Base-by-base conservation (phyloP, 2,329 filamentous ascomycete species). In the Akanthomyces muscarius region DNA sequence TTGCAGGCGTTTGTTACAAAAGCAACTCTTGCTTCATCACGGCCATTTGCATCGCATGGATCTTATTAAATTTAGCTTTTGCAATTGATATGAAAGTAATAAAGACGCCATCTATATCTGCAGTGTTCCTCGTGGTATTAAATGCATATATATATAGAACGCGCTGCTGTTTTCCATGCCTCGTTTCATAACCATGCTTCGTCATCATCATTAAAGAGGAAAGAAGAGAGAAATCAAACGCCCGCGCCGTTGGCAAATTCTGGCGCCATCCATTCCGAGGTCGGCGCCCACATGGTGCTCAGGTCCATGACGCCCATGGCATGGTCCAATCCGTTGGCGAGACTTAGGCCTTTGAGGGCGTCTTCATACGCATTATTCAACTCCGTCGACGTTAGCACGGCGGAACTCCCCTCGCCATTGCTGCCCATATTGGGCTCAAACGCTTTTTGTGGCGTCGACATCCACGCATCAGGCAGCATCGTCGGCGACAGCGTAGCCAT, bases 351-450 rank as follows among this genome's bases (percentile, higher is more conserved):
- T 53, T 81, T 80, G 61, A 81, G 73, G 0, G 79, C 78, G 2
- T 80, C 80, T 61, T 82, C 80, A 53, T 81, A 82, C 0, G 80
- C 79, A 45, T 80, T 82, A 55, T 81, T 81, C n/a, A 81, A 74
- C 63, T 81, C 78, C 8, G 45, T 53, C 14, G 61, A 58, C 4
- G 41, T 23, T 3, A 62, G 33, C 5, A 25, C 60, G 4, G 44
- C 33, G 3, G 60, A 42, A 6, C 44, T 47, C 2, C 28, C 25
- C 3, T 33, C 44, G n/a, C 18, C 47, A n/a, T 23, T 56, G 8
- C 33, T n/a, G 11, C 30, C 57, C 65, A 71, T 67, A 52, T 58
- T 71, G 30, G 14, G n/a, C 23, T 42, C 61, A 50, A 45, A 56
- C 38, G 28, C 25, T 33, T 53, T 62, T 56, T 58, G 60, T 33